Evolutionary conservation across 2,329 filamentous ascomycete genomes (phyloP), one percentile per base, ranked within the genome.

Genomic region (Sclerotinia trifoliorum): DNA sequence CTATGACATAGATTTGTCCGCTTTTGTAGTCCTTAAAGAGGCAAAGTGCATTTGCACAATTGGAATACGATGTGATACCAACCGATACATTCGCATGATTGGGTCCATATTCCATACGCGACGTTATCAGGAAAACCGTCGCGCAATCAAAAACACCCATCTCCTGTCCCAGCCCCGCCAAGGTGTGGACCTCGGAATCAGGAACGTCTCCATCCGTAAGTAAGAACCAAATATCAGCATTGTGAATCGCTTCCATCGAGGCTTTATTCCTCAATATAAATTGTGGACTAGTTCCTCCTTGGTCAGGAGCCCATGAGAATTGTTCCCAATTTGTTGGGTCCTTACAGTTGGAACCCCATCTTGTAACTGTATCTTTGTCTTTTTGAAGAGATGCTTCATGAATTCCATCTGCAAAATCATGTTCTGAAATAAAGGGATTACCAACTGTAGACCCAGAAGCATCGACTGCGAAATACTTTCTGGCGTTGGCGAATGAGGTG

Each of bases 141-240:
- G 39, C 56, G 21, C 56, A 60, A 60, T 46, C 39, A 29, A 44
- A 44, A 26, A 60, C 39, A 19, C 39, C 24, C 17, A 60, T 26
- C 11, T 44, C 29, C 17, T 60, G 56, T 29, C 56, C 56, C 10
- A 60, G 13, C 1, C 17, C 56, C 39, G 56, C 39, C 24, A 60
- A 19, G 8, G n/a, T 29, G 3, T 44, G 24, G 17, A 60, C 56
- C 56, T 60, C 39, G 4, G 24, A 46, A 21, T 46, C 15, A 13
- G 39, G 17, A 3, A 60, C 24, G 39, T 60, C 39, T 46, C 56
- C 56, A 29, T 60, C 56, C 17, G 56, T 60, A 13, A 60, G 56
- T 46, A 60, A 29, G 10, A 60, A 60, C 56, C 56, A 60, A 29
- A 60, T 29, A n/a, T 60, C 39, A 7, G 56, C 19, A 7, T 60